Evolutionary conservation across 805 yeast genomes (phyloP), one percentile per base, ranked within the genome.

Genomic region (Metschnikowia picachoensis): DNA sequence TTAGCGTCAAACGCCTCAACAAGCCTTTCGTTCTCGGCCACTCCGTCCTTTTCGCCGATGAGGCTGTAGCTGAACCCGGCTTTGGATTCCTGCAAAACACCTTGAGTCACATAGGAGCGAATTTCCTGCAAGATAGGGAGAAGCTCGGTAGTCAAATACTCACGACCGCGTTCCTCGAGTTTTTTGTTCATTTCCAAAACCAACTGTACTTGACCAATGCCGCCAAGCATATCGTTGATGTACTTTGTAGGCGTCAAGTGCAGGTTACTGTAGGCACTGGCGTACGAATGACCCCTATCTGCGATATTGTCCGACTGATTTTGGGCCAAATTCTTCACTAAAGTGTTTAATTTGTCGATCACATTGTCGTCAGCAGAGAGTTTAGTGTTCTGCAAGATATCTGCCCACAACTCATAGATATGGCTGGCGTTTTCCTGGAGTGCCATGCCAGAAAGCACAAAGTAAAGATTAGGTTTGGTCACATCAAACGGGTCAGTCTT

Each of bases 211-310:
- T 91, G 96, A 37, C 78, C 78, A 42, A 94, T 70, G n/a, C 98
- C 98, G 31, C 76, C 66, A 13, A 90, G 64, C 9, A 69, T 58
- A 57, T 92, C 95, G 44, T 73, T 72, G 15, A 90, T 72, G 5
- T 80, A 73, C 44, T 79, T 80, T 15, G 81, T 73, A 1, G 77
- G 68, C 2, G 89, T 80, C 3, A 89, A 64, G 28, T 78, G 74
- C 0, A 96, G 76, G 20, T 79, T 72, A 2, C 95, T 83, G 56
- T 71, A 78, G 5, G 81, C 72, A 54, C 81, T 76, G 2, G 98
- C 96, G 65, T 78, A 91, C 1, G 83, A 70, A 60, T 94, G 97
- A 0, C 99, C 99, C 46, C 85, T 73, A 47, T 91, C 94, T 9
- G 96, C 91, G 42, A 94, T 80, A 7, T 78, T 72, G 57, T 91